Conservation (phyloP, 306 rosid species). For the Casuarina equisetifolia region DNA sequence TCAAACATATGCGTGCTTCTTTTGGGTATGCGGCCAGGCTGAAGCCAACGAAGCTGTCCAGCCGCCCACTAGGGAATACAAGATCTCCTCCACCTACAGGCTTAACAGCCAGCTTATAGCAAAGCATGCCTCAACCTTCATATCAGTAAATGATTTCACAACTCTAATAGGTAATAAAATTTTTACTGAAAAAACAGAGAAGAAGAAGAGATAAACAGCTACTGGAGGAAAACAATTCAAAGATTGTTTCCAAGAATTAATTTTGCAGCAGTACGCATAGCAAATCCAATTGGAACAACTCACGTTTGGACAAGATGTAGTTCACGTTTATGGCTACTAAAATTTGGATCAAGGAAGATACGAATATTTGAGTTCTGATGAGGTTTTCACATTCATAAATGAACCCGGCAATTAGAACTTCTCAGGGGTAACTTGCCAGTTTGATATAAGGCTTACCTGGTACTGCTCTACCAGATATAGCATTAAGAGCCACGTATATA, state of each 20-base stretch:
- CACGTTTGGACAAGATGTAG: neutral
- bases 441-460: slow-evolving; percentile 45
- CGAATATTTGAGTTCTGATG: neutral
- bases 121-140: neutral
- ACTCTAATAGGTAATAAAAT: neutral
- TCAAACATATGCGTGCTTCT: neutral
- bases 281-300: neutral
- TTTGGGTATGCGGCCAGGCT: neutral
- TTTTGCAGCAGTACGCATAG: neutral
- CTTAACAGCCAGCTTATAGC: too few species aligned
- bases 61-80: too few species aligned
- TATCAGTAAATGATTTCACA: neutral
- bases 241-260: neutral
- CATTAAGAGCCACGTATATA: slow-evolving; percentile 66
- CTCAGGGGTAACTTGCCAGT: neutral
- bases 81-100: too few species aligned
- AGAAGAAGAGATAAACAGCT: neutral
- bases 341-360: neutral
- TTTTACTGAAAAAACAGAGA: neutral
- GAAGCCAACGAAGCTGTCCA: too few species aligned
- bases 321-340: neutral
- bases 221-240: slow-evolving; percentile 1
- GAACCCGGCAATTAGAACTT: neutral
- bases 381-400: neutral
- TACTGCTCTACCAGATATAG: slow-evolving; percentile 65